Evolutionary conservation across 1,284 basidiomycete genomes (phyloP).

Genomic region (Melampsora americana): DNA sequence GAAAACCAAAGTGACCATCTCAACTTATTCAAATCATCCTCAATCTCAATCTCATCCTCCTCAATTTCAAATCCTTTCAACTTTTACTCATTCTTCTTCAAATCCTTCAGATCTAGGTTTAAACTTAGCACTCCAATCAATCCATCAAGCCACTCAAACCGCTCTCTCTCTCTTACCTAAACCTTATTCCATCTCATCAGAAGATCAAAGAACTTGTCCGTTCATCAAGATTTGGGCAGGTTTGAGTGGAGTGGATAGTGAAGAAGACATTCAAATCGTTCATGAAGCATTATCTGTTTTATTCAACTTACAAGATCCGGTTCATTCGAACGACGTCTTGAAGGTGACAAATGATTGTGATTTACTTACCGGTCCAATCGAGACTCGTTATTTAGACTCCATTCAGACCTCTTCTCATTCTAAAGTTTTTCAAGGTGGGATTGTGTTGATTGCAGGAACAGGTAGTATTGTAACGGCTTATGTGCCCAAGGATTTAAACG

Average conservation of each 20-base stretch:
- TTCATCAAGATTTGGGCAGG: conserved; percentile 37
- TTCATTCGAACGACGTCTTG: not conserved
- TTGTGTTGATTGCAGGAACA: conserved; percentile 41
- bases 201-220: conserved; percentile 2
- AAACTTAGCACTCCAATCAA: conserved; percentile 11
- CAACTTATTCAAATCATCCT: not conserved
- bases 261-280: not conserved
- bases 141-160: conserved; percentile 1
- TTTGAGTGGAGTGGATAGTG: conserved; percentile 38
- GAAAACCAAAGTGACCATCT: conserved; percentile 37
- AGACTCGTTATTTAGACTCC: not conserved
- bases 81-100: conserved; percentile 10
- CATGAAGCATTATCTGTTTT: not conserved
- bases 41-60: not conserved
- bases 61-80: not conserved
- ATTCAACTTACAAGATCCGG: not conserved
- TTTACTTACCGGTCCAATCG: conserved; percentile 22
- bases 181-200: too few relatives aligned
- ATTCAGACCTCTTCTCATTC: not conserved
- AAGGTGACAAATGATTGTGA: conserved; percentile 37
- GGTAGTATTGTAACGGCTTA: conserved; percentile 36
- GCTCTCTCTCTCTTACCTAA: not conserved
- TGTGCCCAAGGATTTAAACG: not conserved
- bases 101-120: conserved; percentile 28
- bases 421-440: conserved; percentile 12